These are phyloP conservation scores for Raffaelea albimanens DNA, from an alignment of 2,329 filamentous ascomycete genomes.

Conservation along the genomic window DNA sequence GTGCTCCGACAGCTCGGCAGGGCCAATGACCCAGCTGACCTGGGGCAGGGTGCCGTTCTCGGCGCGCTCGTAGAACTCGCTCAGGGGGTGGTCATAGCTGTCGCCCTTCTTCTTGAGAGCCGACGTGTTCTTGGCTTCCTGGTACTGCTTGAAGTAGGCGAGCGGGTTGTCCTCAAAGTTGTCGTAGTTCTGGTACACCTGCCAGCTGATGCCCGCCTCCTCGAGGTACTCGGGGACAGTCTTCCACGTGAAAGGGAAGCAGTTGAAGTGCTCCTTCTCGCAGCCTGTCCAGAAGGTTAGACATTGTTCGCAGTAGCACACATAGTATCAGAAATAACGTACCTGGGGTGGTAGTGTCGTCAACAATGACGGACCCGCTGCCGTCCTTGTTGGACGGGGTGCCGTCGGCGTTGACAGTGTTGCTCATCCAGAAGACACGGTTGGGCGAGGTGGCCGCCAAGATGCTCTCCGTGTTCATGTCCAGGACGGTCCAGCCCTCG, in stretches of 20 bases:
- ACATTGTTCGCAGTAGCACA: too few relatives aligned
- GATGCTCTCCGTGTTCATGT: constrained; percentile 44
- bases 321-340: too few relatives aligned
- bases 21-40: constrained; percentile 36
- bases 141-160: constrained; percentile 36
- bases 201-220: constrained; percentile 32
- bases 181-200: constrained; percentile 32
- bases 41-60: constrained; percentile 33
- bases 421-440: constrained; percentile 39
- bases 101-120: constrained; percentile 28
- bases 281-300: constrained; percentile 19
- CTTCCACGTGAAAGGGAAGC: constrained; percentile 37
- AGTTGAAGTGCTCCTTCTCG: constrained; percentile 26
- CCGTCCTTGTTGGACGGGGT: constrained; percentile 28
- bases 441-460: constrained; percentile 44
- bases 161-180: constrained; percentile 39
- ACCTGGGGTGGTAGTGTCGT: constrained; percentile 37
- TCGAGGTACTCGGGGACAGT: constrained; percentile 32
- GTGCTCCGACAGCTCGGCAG: constrained; percentile 42
- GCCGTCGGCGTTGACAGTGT: constrained; percentile 41
- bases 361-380: constrained; percentile 34
- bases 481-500: constrained; percentile 42
- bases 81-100: constrained; percentile 16
- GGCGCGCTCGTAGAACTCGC: constrained; percentile 28
- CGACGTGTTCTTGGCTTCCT: constrained; percentile 25